These are phyloP conservation scores for Chrysanthemum lavandulifolium DNA, from an alignment of 129 eudicot species.

Conservation along the genomic window DNA sequence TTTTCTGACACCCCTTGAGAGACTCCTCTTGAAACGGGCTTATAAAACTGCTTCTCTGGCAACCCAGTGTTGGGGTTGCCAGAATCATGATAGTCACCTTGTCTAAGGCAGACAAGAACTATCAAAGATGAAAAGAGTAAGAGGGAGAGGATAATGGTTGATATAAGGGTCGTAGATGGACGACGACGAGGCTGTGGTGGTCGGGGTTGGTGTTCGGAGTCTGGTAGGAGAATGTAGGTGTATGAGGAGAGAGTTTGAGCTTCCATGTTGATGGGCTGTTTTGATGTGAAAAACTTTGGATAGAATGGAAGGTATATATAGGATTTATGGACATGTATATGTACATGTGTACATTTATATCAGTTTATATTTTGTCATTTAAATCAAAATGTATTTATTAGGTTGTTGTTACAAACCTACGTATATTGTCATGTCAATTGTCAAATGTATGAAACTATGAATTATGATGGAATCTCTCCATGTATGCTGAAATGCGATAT, in stretches of 20 bases:
- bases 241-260: conserved; percentile 12
- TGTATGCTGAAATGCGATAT: too few species aligned
- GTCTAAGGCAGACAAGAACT: conserved; percentile 20
- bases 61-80: background rate
- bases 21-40: conserved; percentile 50
- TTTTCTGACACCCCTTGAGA: conserved; percentile 66
- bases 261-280: background rate
- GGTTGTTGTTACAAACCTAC: too few species aligned
- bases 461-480: too few species aligned
- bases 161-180: conserved; percentile 19
- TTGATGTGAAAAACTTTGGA: background rate
- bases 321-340: too few species aligned
- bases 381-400: too few species aligned
- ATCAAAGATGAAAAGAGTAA: conserved; percentile 23
- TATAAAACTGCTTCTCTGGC: background rate
- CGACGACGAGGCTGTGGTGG: conserved; percentile 25
- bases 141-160: conserved; percentile 23
- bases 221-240: conserved; percentile 31
- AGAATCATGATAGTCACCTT: background rate
- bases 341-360: too few species aligned
- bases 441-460: too few species aligned
- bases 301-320: too few species aligned
- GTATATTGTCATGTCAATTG: too few species aligned
- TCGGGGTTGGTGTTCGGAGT: conserved; percentile 2
- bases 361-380: too few species aligned